Base-by-base conservation (phyloP, 768 basidiomycete genomes). In the Mycena vulgaris region DNA sequence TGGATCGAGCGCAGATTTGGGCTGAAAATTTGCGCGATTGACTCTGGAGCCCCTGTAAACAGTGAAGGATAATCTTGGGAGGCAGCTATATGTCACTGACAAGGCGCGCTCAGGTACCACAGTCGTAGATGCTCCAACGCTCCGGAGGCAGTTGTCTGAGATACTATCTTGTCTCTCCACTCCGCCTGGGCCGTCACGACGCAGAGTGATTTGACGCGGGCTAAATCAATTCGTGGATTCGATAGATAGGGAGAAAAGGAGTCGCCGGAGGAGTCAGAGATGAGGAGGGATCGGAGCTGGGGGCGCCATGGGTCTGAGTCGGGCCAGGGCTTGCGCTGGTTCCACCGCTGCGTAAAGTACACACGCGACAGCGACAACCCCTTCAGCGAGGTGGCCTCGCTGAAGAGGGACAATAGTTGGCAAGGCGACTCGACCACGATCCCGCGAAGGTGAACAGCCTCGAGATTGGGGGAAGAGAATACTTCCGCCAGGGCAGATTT, bases 341-440 rank as follows among this genome's bases (percentile, higher is more conserved):
- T 33, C 55, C 42, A 37, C 17, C 31, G 42, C 25, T 37, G 40
- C 6, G 31, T 40, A 16, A 61, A 62, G 31, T 47, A 53, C 3
- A 62, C 25, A 9, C 66, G 66, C 33, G 66, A 53, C 7, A 68
- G 19, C 16, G 59, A 53, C 48, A 68, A 23, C 4, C 55, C 49
- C n/a, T 56, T 55, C 10, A 68, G n/a, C 21, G 66, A 31, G 3
- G 53, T n/a, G 1, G 57, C 39, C 11, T 60, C 51, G 49, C 66
- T 49, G 66, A 67, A 67, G 23, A 67, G 49, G 47, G 56, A 49
- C 4, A 67, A 33, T n/a, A 67, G 57, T 58, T 60, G 57, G 13
- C 3, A 3, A 19, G 66, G 57, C 23, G 66, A 67, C 8, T 60
- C 14, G 35, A 67, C 23, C 9, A 39, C 45, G 58, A 67, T 49